Evolutionary conservation across 257 asterid genomes (phyloP).

Genomic region (Forsythia viridissima): DNA sequence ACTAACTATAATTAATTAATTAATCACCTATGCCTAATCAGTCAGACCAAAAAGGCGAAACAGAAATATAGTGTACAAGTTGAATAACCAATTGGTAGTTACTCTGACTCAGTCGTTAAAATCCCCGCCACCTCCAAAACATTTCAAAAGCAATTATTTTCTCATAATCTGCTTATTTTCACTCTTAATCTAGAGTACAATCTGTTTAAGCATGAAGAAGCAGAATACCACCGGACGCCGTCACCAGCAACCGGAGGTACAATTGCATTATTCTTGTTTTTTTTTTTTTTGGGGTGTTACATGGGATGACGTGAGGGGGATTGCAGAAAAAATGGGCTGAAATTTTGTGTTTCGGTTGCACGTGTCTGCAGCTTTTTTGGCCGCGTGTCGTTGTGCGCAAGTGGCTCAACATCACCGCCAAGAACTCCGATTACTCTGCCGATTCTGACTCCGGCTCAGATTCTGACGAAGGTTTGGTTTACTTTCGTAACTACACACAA

Average conservation of each 20-base stretch:
- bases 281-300: slow-evolving; percentile 2
- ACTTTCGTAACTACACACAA: background rate
- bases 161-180: background rate
- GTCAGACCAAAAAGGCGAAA: background rate
- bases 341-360: slow-evolving; percentile 76
- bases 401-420: slow-evolving; percentile 59
- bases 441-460: slow-evolving; percentile 60
- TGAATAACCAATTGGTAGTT: background rate
- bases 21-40: background rate
- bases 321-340: slow-evolving; percentile 83
- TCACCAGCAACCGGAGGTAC: slow-evolving; percentile 51
- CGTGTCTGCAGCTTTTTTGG: slow-evolving; percentile 85
- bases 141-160: background rate
- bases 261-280: background rate
- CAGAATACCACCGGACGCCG: slow-evolving; percentile 4
- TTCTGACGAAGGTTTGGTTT: slow-evolving; percentile 52
- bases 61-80: background rate
- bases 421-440: slow-evolving; percentile 72
- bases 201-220: slow-evolving; percentile 12
- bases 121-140: background rate
- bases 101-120: background rate
- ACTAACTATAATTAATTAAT: too few species aligned
- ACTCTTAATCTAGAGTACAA: background rate
- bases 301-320: slow-evolving; percentile 37
- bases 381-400: slow-evolving; percentile 81